phyloP scores from a whole-genome alignment of 805 yeast species.

The Candida maris region DNA sequence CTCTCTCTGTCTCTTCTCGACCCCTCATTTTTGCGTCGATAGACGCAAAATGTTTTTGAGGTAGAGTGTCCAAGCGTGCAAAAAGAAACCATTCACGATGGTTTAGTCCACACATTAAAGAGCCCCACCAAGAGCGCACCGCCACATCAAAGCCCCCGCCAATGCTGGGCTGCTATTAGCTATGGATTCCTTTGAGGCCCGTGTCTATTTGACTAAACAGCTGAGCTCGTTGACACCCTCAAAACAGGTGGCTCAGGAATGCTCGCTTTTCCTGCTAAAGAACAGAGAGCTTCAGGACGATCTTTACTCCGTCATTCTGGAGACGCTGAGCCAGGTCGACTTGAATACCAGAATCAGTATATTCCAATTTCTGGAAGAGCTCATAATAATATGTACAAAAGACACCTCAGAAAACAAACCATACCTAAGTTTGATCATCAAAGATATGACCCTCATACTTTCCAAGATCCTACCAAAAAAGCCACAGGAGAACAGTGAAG shows the following conservation, averaged over 20 bases:
- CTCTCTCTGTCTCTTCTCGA: too few relatives aligned
- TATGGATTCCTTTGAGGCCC: conserved; percentile 92
- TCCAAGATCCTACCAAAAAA: conserved; percentile 35
- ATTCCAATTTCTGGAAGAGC: conserved; percentile 65
- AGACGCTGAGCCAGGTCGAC: conserved; percentile 50
- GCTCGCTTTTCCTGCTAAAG: conserved; percentile 54
- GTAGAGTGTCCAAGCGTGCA: too few relatives aligned
- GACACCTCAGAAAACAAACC: conserved; percentile 10
- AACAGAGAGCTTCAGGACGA: conserved; percentile 62
- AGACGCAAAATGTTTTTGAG: too few relatives aligned
- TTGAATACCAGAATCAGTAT: conserved; percentile 63
- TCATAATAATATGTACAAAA: conserved; percentile 39
- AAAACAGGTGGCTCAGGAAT: conserved; percentile 43
- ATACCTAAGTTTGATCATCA: conserved; percentile 20
- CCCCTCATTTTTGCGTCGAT: too few relatives aligned
- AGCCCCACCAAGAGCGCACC: too few relatives aligned
- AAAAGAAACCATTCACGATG: too few relatives aligned
- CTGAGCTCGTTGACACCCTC: conserved; percentile 66
- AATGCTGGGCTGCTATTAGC: too few relatives aligned
- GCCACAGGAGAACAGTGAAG: conserved; percentile 12
- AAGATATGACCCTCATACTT: conserved; percentile 34
- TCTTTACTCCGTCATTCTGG: conserved; percentile 62
- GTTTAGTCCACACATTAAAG: too few relatives aligned
- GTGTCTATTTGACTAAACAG: conserved; percentile 68
- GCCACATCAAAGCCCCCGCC: too few relatives aligned